Conservation (phyloP, 1,284 basidiomycete species). For the Rhodotorula sp. region DNA sequence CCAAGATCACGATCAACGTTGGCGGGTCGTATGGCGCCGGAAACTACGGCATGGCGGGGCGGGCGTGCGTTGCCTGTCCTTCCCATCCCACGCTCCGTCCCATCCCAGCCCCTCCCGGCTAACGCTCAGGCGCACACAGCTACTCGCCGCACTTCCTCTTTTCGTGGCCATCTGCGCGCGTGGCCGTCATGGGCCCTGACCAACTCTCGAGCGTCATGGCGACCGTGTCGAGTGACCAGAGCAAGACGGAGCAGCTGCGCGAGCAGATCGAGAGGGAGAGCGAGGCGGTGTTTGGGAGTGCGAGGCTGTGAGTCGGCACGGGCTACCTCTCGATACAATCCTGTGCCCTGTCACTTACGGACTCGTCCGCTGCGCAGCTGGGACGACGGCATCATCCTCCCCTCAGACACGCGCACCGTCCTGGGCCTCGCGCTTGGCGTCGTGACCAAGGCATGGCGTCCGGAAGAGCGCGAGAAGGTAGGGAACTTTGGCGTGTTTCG, state of each 20-base stretch:
- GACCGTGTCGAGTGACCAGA: slow-evolving; percentile 79
- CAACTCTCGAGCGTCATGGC: slow-evolving; percentile 92
- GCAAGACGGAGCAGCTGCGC: slow-evolving; percentile 71
- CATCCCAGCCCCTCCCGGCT: neutral
- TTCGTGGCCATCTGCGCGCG: slow-evolving; percentile 98
- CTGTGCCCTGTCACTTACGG: slow-evolving; percentile 47
- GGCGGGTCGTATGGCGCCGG: slow-evolving; percentile 77
- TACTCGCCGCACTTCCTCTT: slow-evolving; percentile 89
- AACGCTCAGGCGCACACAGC: slow-evolving; percentile 56
- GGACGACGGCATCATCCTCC: slow-evolving; percentile 91
- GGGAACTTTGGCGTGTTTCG: slow-evolving; percentile 81
- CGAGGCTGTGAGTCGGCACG: slow-evolving; percentile 68
- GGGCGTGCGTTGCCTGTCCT: slow-evolving; percentile 7
- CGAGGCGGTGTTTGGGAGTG: slow-evolving; percentile 80
- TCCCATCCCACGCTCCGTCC: neutral
- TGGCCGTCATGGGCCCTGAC: slow-evolving; percentile 91
- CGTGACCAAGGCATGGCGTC: slow-evolving; percentile 53
- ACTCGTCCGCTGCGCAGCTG: slow-evolving; percentile 42
- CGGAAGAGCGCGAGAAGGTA: slow-evolving; percentile 62
- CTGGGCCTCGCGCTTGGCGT: slow-evolving; percentile 81
- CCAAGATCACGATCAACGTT: slow-evolving; percentile 91
- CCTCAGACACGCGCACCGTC: slow-evolving; percentile 84
- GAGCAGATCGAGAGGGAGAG: slow-evolving; percentile 83
- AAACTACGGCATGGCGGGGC: slow-evolving; percentile 73
- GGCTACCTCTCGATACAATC: neutral